Percentiles rank a stretch among this genome's conserved stretches.
Conservation (phyloP, 2,329 filamentous ascomycete species). For the Colletotrichum sp. region DNA sequence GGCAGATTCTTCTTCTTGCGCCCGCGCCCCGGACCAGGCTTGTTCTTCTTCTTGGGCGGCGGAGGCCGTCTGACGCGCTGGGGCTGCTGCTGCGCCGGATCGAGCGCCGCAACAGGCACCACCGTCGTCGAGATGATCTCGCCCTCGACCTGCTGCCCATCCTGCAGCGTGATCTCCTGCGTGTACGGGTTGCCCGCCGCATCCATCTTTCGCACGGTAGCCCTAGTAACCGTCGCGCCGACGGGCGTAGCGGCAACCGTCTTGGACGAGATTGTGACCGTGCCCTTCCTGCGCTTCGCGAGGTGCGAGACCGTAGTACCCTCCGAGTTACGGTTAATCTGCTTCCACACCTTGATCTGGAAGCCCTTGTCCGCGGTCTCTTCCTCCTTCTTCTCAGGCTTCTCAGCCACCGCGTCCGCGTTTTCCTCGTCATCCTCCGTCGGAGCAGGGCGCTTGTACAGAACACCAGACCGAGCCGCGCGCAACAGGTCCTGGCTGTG, state of each 20-base stretch:
- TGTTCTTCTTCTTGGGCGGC: constrained; percentile 81
- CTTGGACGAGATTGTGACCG: constrained; percentile 61
- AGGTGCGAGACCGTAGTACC: constrained; percentile 57
- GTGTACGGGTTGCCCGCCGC: constrained; percentile 82
- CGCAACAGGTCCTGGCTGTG: constrained; percentile 85
- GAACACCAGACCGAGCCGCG: constrained; percentile 76
- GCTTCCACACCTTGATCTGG: constrained; percentile 65
- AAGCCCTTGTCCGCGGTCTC: constrained; percentile 60
- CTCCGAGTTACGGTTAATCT: constrained; percentile 64
- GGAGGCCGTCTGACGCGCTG: constrained; percentile 68
- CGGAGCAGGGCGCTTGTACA: constrained; percentile 75
- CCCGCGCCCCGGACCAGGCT: constrained; percentile 76
- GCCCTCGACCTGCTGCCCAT: constrained; percentile 80
- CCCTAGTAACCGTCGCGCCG: constrained; percentile 71
- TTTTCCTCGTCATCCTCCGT: constrained; percentile 65
- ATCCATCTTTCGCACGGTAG: constrained; percentile 80
- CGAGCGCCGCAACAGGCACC: constrained; percentile 60
- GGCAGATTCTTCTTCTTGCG: constrained; percentile 76
- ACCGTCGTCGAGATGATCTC: constrained; percentile 74
- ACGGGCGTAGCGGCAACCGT: constrained; percentile 47
- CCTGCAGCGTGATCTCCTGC: constrained; percentile 81
- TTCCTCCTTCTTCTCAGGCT: constrained; percentile 67
- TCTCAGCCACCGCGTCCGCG: constrained; percentile 51
- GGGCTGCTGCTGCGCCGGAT: constrained; percentile 45
- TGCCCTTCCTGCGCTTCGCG: constrained; percentile 66